These are phyloP conservation scores for Neurospora terricola DNA, from an alignment of 495 filamentous ascomycete genomes.

Conservation along the genomic window DNA sequence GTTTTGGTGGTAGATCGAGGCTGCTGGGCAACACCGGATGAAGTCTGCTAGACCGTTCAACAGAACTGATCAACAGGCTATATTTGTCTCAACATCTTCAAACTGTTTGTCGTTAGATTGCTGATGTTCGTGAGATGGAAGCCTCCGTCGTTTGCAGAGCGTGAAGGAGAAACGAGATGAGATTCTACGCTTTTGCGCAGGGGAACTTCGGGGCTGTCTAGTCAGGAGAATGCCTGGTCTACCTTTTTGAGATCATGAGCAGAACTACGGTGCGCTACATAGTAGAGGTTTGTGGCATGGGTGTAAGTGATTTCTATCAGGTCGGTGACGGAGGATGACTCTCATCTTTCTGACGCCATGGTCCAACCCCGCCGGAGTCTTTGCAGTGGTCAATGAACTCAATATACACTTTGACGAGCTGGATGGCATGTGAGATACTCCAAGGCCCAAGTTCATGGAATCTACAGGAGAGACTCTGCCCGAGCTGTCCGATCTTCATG, in stretches of 20 bases:
- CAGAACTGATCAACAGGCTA: neutral
- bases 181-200: neutral
- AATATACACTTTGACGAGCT: neutral
- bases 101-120: neutral
- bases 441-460: neutral
- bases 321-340: neutral
- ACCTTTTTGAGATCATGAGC: neutral
- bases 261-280: neutral
- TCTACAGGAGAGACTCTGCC: neutral
- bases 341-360: too few species aligned
- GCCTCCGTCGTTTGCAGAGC: neutral
- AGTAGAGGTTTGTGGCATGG: neutral
- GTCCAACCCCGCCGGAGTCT: neutral
- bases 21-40: neutral
- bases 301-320: neutral
- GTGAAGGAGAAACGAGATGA: neutral
- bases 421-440: neutral
- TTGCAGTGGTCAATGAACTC: too few species aligned
- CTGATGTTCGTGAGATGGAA: neutral
- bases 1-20: neutral
- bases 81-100: neutral
- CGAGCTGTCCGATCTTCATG: neutral
- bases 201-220: neutral
- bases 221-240: neutral
- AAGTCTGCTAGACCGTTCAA: neutral